Conservation (phyloP, 1,284 basidiomycete species). For the Flammula alnicola region DNA sequence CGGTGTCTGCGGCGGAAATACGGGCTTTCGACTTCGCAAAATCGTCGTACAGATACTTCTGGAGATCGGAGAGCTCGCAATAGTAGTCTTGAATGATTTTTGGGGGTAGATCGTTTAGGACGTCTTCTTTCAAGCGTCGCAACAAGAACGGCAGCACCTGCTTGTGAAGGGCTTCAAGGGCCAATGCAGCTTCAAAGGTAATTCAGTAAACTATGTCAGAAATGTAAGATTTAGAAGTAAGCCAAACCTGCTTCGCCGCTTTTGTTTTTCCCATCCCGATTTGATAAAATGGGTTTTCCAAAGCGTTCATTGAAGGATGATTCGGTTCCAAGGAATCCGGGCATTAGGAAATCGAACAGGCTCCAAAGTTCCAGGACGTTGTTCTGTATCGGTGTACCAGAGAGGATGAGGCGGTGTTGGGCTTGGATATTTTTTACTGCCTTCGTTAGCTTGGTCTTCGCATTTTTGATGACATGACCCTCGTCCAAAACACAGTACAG, state of each 20-base stretch:
- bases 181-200: conserved; percentile 74
- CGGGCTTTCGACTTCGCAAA: conserved; percentile 84
- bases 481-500: conserved; percentile 98
- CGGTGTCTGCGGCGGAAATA: conserved; percentile 65
- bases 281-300: conserved; percentile 94
- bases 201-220: conserved; percentile 4
- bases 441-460: conserved; percentile 97
- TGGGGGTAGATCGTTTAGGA: conserved; percentile 93
- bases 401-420: conserved; percentile 92
- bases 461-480: conserved; percentile 98
- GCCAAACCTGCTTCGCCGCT: conserved; percentile 89
- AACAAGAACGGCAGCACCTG: conserved; percentile 99
- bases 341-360: conserved; percentile 99
- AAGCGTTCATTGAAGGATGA: conserved; percentile 96
- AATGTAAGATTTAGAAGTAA: conserved; percentile 7
- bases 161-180: conserved; percentile 96
- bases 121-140: conserved; percentile 96
- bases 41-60: conserved; percentile 93
- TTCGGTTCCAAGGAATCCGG: conserved; percentile 96
- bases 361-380: conserved; percentile 99
- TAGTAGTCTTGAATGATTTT: conserved; percentile 99
- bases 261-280: conserved; percentile 94
- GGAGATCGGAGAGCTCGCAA: conserved; percentile 94
- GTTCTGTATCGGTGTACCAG: conserved; percentile 99
- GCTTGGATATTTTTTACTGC: conserved; percentile 93